Evolutionary conservation across 73 alveolate species (phyloP).

Genomic region (Tetrahymena malaccensis): DNA sequence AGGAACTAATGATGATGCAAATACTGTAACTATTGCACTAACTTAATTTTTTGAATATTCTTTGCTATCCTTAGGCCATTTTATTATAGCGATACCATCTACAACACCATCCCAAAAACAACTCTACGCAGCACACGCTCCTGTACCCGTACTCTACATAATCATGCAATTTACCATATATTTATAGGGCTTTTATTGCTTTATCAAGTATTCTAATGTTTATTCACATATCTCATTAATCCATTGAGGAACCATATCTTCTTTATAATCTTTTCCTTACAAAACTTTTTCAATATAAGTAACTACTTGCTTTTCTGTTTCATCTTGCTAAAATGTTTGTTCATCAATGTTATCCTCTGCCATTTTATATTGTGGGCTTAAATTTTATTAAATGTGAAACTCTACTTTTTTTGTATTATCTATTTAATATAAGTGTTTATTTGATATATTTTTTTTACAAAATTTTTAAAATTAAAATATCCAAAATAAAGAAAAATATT

Average conservation of each 20-base stretch:
- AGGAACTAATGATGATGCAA: background rate
- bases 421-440: background rate
- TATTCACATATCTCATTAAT: background rate
- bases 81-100: background rate
- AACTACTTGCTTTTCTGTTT: background rate
- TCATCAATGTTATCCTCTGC: background rate
- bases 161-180: background rate
- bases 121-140: background rate
- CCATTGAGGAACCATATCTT: background rate
- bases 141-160: background rate
- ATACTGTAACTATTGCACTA: background rate
- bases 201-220: background rate
- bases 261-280: background rate
- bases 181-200: background rate
- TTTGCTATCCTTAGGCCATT: background rate
- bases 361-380: background rate
- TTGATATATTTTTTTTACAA: background rate
- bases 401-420: background rate
- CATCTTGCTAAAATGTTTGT: background rate
- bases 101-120: background rate
- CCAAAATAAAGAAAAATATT: background rate
- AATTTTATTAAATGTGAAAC: background rate
- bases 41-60: background rate
- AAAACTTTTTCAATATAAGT: background rate
- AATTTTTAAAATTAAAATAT: background rate